A percentile compares a stretch with the other conserved stretches of the same genome.
phyloP scores from a whole-genome alignment of 2,329 filamentous ascomycete genomes.

The Fusarium graminum region DNA sequence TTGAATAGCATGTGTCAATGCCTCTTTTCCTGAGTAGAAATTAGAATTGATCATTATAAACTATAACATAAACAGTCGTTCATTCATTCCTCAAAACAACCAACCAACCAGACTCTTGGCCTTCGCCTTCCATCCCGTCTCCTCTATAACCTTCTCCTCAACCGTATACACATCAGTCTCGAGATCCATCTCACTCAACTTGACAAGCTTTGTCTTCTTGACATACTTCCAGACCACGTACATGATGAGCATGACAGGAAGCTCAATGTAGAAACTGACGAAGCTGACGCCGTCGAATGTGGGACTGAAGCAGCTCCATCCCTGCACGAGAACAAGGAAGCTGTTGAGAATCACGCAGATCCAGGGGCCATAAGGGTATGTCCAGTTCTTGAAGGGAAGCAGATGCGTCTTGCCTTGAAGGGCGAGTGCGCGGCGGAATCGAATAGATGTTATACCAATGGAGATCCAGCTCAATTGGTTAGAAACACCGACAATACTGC shows the following conservation, averaged over 20 bases:
- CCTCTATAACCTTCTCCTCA: constrained; percentile 47
- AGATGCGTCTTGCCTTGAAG: constrained; percentile 70
- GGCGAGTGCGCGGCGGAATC: constrained; percentile 70
- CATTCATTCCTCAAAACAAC: constrained; percentile 47
- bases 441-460: constrained; percentile 74
- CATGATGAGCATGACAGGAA: constrained; percentile 72
- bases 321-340: constrained; percentile 73
- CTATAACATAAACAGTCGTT: background rate
- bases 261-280: constrained; percentile 73
- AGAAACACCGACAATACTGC: constrained; percentile 72
- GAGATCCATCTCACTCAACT: constrained; percentile 72
- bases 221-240: constrained; percentile 79
- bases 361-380: constrained; percentile 72
- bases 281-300: constrained; percentile 70
- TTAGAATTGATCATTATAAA: constrained; percentile 8
- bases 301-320: constrained; percentile 73
- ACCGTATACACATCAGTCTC: constrained; percentile 70
- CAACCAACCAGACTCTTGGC: constrained; percentile 51
- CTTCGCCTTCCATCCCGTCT: constrained; percentile 63
- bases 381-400: constrained; percentile 75
- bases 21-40: background rate
- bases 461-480: constrained; percentile 76
- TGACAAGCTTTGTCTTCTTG: constrained; percentile 71
- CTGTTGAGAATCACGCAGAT: constrained; percentile 68
- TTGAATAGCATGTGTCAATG: too few species aligned